Evolutionary conservation across 306 rosid species (phyloP), one percentile per base, ranked within the genome.

Genomic region (Sophora flavescens): DNA sequence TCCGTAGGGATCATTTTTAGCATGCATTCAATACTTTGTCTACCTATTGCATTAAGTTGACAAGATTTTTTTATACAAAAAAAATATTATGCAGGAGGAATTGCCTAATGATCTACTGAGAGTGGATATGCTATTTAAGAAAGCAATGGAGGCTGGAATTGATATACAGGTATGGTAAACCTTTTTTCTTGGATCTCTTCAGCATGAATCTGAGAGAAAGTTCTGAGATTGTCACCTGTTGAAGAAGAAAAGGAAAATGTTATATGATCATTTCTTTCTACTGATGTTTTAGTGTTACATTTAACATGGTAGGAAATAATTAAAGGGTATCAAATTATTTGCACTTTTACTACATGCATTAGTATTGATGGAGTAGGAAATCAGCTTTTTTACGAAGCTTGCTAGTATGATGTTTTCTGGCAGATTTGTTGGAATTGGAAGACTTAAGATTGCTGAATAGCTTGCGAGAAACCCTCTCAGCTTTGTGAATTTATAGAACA

Each of bases 71-170:
- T 65, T 77, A 73, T 41, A 38, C 22, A 22, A 22, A 22, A 22
- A 22, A 22, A 69, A 78, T 80, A 36, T 72, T 83, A 72, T 60
- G 71, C 83, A 95, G 99, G 99, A 91, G 83, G 96, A 95, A 52
- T 81, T 95, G 47, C 96, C 98, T 28, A 88, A 87, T 64, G 99
- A 95, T 83, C 80, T 85, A 70, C 83, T 50, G 70, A 89, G 98
- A 82, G 98, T 95, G 38, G 91, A 95, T 77, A 86, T 7, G 70
- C 86, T 95, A 64, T 95, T 95, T 88, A 86, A 84, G 73, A 89
- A 84, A 66, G 93, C 99, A 77, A 26, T 72, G 77, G 90, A 89
- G 61, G 88, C 88, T 50, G 98, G 98, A 65, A 88, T 95, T 72
- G 86, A 83, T 51, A 92, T 95, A 86, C 89, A 90, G 93, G 99